Base-by-base conservation (phyloP, 2,329 filamentous ascomycete genomes). In the Ceratocystis colombiana region DNA sequence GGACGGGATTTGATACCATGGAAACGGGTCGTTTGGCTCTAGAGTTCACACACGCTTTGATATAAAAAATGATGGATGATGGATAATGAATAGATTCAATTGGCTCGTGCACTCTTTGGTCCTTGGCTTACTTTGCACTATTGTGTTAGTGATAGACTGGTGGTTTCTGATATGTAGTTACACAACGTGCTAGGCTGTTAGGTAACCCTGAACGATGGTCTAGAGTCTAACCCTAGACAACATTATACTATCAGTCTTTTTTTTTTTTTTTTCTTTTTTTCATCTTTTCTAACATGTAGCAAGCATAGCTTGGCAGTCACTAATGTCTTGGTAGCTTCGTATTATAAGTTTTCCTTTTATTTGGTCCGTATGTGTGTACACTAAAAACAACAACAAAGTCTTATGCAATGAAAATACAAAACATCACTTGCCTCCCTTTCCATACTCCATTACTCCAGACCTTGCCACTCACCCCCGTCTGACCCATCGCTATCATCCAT, bases 401-500 rank as follows among this genome's bases (percentile, higher is more conserved):
- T 33, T 48, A 65, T 64, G 20, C 44, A 66, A 64, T 44, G 3
- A 55, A 67, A 61, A 64, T 17, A 59, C 41, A 64, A 25, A 64
- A 37, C 22, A 55, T n/a, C 48, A 50, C 57, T 25, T 48, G 41
- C 45, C 37, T n/a, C 22, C 8, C 10, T 41, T 8, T 45, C 22
- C 45, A 46, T 12, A 25, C 22, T 17, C 28, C n/a, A 59, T 57
- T 69, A 69, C 22, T 69, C 67, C 22, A 69, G 28, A 15, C 68
- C 68, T 48, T 68, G 33, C 68, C 68, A 69, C 61, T 69, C 67
- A 15, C 61, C 67, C 2, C 28, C 53, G 22, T 77, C 77, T 30
- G 66, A 67, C 45, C 73, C 75, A 41, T 76, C 76, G 57, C 74
- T 75, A 20, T 72, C 74, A 15, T 74, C 74, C 17, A 72, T 72